Evolutionary conservation across 306 rosid species (phyloP).

Genomic region (Lathyrus oleraceus): DNA sequence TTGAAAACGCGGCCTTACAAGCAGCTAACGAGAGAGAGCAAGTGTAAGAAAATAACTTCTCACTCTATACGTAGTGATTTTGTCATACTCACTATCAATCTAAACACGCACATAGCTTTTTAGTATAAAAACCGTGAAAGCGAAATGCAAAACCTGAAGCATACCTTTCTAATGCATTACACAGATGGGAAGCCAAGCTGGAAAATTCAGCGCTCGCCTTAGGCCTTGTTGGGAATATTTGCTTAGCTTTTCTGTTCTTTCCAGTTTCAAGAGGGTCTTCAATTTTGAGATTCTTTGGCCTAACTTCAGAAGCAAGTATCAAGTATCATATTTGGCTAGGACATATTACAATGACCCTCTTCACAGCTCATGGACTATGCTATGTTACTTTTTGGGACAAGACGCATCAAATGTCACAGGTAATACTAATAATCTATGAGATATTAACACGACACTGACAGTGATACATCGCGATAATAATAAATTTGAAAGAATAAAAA

Average conservation of each 20-base stretch:
- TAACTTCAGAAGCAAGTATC: conserved; percentile 67
- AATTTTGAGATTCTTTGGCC: conserved; percentile 62
- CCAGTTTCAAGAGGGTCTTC: conserved; percentile 86
- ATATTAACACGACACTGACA: not conserved
- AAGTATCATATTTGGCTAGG: conserved; percentile 89
- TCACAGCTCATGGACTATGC: conserved; percentile 68
- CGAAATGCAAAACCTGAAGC: not conserved
- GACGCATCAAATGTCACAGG: not conserved
- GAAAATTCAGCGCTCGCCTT: conserved; percentile 44
- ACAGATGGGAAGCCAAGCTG: conserved; percentile 64
- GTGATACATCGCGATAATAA: not conserved
- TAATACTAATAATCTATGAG: not conserved
- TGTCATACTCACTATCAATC: no score
- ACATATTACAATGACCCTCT: conserved; percentile 53
- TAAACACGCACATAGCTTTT: not conserved
- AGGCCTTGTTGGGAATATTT: conserved; percentile 61
- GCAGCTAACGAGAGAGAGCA: conserved; percentile 37
- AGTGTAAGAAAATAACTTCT: conserved; percentile 42
- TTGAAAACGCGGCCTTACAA: conserved; percentile 27
- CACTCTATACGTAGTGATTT: not conserved
- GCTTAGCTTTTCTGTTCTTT: conserved; percentile 61
- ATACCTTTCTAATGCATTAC: conserved; percentile 20
- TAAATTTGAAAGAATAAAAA: not conserved
- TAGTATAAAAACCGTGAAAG: not conserved
- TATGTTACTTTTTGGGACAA: conserved; percentile 28